Base-by-base conservation (phyloP, 176 grass and related monocot genomes). In the Lolium multiflorum region DNA sequence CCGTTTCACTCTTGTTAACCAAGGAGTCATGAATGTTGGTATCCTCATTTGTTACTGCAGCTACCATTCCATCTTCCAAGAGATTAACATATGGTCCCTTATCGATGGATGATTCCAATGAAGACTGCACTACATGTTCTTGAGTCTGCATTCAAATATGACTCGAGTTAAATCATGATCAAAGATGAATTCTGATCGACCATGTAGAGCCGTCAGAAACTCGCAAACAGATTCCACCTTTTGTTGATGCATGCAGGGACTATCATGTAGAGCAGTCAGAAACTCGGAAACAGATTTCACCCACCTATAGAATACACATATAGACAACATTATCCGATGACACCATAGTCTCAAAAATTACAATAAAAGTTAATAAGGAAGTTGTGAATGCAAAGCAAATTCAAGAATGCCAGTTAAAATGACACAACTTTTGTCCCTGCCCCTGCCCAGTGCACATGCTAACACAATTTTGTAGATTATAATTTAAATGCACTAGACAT, bases 1-100 rank as follows among this genome's bases (percentile, higher is more conserved):
- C 49, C 1, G n/a, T 84, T 74, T 87, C 75, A 80, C n/a, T 21
- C 48, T 41, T 57, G 11, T 66, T 87, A 39, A 50, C 76, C 20
- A 81, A 50, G 43, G 67, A 80, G n/a, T 62, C 59, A 24, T 56
- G 4, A 9, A 60, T 87, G 25, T 84, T 73, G 86, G n/a, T 50
- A 39, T 72, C 50, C 85, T 89, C 92, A 70, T 90, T 84, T 63
- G 65, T 85, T 20, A 89, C 89, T 49, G 93, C 90, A 87, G 90
- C 84, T 84, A 96, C 88, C 90, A 96, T 91, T 86, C 96, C 92
- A 56, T 98, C 87, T 87, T 88, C 91, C 87, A 83, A 91, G 79
- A 98, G 83, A 84, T 94, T 98, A 5, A 96, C 86, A 91, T 96
- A 98, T 16, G 96, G 96, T 44, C 86, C 92, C 59, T 94, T 92